These are phyloP conservation scores for Salix brachista DNA, from an alignment of 345 rosid species.

Conservation along the genomic window DNA sequence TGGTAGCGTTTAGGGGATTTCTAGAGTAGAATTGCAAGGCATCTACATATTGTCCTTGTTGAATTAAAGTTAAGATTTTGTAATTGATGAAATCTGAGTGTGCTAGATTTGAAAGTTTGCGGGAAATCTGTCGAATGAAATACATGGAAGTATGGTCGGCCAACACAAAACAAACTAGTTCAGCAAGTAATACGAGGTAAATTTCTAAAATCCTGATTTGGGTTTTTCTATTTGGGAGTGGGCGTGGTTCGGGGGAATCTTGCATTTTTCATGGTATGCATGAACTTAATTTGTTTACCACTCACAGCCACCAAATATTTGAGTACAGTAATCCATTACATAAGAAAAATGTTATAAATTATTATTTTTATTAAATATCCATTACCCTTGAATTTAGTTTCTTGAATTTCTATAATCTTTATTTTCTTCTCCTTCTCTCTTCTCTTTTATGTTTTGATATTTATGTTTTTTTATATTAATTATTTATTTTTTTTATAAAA, in stretches of 20 bases:
- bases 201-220: neutral
- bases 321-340: neutral
- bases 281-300: neutral
- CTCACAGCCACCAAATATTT: neutral
- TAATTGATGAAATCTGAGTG: constrained; percentile 17
- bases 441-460: no score
- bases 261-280: neutral
- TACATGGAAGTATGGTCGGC: constrained; percentile 19
- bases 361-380: no score
- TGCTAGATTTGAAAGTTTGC: constrained; percentile 26
- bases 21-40: constrained; percentile 50
- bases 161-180: neutral
- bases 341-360: neutral
- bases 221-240: neutral
- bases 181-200: neutral
- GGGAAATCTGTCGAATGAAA: constrained; percentile 15
- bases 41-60: constrained; percentile 34
- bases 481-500: no score
- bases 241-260: neutral
- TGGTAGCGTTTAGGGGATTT: constrained; percentile 32
- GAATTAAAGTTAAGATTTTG: constrained; percentile 43
- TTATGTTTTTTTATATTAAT: no score
- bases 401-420: rapidly evolving
- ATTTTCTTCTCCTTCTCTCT: no score
- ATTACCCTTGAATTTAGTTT: no score